Evolutionary conservation across 305 asterid species (phyloP).

Genomic region (Fraxinus sp.): DNA sequence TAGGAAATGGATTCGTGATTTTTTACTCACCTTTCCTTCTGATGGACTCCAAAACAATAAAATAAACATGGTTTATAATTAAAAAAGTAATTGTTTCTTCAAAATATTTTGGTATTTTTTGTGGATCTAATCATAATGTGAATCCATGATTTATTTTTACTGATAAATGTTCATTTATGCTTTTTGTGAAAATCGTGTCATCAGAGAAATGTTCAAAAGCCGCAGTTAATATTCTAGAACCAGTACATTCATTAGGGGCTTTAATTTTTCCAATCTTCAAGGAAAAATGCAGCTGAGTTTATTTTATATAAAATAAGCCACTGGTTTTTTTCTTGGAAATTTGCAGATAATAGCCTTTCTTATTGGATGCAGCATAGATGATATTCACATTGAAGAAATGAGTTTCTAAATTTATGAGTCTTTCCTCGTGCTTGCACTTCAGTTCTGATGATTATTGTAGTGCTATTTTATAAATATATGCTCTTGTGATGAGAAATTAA

Average conservation of each 20-base stretch:
- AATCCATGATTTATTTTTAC: not conserved
- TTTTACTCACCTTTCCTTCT: not conserved
- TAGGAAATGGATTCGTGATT: not conserved
- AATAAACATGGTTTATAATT: not conserved
- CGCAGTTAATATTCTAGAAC: not conserved
- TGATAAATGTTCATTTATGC: not conserved
- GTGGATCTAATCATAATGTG: not conserved
- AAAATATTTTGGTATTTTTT: not conserved
- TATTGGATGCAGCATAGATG: not conserved
- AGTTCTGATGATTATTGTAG: not conserved
- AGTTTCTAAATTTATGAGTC: constrained; percentile 4
- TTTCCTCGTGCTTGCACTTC: constrained; percentile 11
- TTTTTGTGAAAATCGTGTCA: not conserved
- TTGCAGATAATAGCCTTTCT: not conserved
- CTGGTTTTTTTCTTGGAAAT: not conserved
- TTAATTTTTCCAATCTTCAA: constrained; percentile 9
- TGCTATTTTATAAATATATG: not conserved
- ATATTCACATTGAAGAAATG: not conserved
- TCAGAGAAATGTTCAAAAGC: constrained; percentile 1
- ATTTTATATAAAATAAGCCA: not conserved
- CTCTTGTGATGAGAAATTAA: constrained; percentile 4
- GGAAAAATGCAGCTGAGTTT: not conserved
- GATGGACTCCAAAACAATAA: not conserved
- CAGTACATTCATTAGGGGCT: constrained; percentile 8
- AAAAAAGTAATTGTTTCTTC: not conserved